Percentiles rank a stretch among this genome's conserved stretches.
Evolutionary conservation across 495 filamentous ascomycete genomes (phyloP).

Genomic region (Penicillium nucicola): DNA sequence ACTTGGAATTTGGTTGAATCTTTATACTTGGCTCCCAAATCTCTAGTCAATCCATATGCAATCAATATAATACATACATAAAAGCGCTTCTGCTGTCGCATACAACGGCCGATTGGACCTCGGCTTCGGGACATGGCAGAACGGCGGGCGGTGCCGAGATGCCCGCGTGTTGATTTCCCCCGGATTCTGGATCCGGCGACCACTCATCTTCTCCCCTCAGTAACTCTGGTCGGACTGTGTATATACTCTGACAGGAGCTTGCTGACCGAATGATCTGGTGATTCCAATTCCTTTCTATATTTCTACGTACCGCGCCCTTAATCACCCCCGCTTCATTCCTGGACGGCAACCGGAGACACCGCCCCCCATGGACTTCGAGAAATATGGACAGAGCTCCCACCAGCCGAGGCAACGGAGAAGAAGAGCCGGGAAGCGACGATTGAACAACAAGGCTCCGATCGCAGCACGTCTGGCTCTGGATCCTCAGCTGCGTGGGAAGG

Average conservation of each 20-base stretch:
- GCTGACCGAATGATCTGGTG: conserved; percentile 3
- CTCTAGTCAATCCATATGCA: no score
- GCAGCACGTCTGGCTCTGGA: conserved; percentile 68
- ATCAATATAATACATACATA: no score
- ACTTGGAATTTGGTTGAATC: no score
- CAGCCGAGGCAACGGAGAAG: conserved; percentile 41
- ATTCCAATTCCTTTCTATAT: conserved; percentile 1
- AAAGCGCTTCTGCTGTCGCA: not conserved
- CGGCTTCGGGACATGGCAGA: conserved; percentile 37
- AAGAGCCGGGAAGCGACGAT: conserved; percentile 33
- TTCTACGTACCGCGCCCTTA: not conserved
- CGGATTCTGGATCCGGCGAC: conserved; percentile 25
- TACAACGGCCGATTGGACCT: conserved; percentile 22
- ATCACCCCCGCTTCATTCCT: conserved; percentile 10
- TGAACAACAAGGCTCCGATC: conserved; percentile 54
- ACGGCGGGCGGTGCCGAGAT: conserved; percentile 25
- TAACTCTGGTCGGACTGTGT: conserved; percentile 3
- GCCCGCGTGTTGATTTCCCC: conserved; percentile 28
- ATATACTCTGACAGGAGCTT: not conserved
- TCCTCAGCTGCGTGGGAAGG: conserved; percentile 80
- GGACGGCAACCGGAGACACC: conserved; percentile 27
- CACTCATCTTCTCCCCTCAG: conserved; percentile 12
- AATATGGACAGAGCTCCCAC: conserved; percentile 33
- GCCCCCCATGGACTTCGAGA: conserved; percentile 37
- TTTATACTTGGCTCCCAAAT: no score